These are phyloP conservation scores for Escovopsis sp. DNA, from an alignment of 2,329 filamentous ascomycete genomes.

Conservation along the genomic window DNA sequence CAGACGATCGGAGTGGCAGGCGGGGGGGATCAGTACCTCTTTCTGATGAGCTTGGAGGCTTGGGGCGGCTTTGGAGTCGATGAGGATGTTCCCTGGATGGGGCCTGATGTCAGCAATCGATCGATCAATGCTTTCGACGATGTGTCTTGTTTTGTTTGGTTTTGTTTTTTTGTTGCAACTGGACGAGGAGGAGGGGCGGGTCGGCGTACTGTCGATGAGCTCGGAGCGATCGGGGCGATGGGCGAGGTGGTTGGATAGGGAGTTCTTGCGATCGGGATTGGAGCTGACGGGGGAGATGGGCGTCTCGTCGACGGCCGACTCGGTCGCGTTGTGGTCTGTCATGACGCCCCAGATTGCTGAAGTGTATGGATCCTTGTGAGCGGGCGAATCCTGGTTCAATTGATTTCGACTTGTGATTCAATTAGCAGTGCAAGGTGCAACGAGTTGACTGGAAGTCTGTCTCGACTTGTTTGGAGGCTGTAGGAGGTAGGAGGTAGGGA, in stretches of 20 bases:
- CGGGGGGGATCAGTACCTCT: slow-evolving; percentile 33
- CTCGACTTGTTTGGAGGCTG: slow-evolving; percentile 1
- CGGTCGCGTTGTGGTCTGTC: slow-evolving; percentile 14
- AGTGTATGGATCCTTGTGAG: no score
- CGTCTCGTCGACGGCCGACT: slow-evolving; percentile 30
- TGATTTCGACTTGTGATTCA: not conserved
- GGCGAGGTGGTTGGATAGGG: slow-evolving; percentile 57
- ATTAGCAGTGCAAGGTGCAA: not conserved
- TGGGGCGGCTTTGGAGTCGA: slow-evolving; percentile 62
- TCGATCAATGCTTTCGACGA: not conserved
- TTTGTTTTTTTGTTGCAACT: not conserved
- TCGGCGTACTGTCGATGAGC: slow-evolving; percentile 58
- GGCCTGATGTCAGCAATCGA: slow-evolving; percentile 2
- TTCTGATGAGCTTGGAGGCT: slow-evolving; percentile 66
- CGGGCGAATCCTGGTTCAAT: not conserved
- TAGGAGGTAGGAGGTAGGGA: not conserved
- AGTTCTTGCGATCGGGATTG: slow-evolving; percentile 46
- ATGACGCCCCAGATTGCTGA: no score
- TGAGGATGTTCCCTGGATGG: slow-evolving; percentile 66
- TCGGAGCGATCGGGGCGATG: slow-evolving; percentile 62
- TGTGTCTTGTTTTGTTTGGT: not conserved
- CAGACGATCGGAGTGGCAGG: not conserved
- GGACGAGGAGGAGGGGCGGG: not conserved
- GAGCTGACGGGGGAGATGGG: slow-evolving; percentile 39
- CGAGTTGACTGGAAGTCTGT: not conserved